A percentile compares a stretch with the other conserved stretches of the same genome.
phyloP scores from a whole-genome alignment of 2,329 filamentous ascomycete species.

The Mycocentrospora acerina region DNA sequence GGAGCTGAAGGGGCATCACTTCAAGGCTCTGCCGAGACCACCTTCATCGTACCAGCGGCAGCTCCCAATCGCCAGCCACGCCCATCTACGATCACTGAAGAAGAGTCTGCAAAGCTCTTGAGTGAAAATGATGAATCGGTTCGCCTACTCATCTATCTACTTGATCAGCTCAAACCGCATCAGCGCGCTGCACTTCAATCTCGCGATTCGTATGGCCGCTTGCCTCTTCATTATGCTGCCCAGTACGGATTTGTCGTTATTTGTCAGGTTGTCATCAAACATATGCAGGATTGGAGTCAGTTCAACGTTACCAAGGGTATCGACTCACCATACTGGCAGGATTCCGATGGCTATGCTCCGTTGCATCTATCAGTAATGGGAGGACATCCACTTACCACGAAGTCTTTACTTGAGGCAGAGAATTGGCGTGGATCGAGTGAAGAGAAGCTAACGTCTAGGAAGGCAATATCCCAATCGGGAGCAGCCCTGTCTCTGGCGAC shows the following conservation, averaged over 20 bases:
- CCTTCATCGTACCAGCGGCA: constrained; percentile 78
- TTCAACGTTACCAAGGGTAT: constrained; percentile 85
- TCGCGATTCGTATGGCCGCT: constrained; percentile 76
- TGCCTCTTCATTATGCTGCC: constrained; percentile 89
- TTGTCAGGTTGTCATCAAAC: constrained; percentile 81
- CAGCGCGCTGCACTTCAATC: constrained; percentile 69
- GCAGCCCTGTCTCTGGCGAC: constrained; percentile 85
- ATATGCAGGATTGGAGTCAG: constrained; percentile 85
- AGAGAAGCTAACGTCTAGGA: constrained; percentile 65
- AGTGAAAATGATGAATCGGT: constrained; percentile 74
- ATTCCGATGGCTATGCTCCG: constrained; percentile 86
- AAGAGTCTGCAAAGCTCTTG: constrained; percentile 60
- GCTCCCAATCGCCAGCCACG: constrained; percentile 65
- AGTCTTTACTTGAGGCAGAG: constrained; percentile 76
- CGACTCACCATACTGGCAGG: constrained; percentile 86
- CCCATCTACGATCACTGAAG: constrained; percentile 66
- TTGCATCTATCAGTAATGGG: constrained; percentile 90
- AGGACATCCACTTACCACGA: constrained; percentile 83
- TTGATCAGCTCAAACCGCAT: constrained; percentile 67
- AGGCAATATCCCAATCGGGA: constrained; percentile 76
- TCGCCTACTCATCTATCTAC: constrained; percentile 61
- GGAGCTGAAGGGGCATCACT: constrained; percentile 54
- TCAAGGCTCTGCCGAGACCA: constrained; percentile 56
- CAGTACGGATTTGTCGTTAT: constrained; percentile 94
- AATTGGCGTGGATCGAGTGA: constrained; percentile 68